phyloP scores from a whole-genome alignment of 169 alveolate genomes.

The Eimeria falciformis region DNA sequence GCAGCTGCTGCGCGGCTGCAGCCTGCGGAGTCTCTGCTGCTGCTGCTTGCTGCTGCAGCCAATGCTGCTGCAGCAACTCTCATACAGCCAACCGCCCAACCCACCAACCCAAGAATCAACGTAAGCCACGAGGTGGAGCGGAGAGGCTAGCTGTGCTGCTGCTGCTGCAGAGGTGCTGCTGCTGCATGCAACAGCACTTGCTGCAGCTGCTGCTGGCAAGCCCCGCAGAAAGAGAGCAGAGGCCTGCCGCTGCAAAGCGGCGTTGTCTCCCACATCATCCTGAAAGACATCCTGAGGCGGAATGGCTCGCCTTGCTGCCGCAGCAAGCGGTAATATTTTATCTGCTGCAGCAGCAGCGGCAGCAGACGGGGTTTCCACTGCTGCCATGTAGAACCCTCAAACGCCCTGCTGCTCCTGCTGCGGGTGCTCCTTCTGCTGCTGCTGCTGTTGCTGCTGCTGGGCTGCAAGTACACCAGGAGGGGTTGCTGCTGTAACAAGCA shows the following conservation, averaged over 20 bases:
- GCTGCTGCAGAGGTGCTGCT: neutral
- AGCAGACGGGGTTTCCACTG: neutral
- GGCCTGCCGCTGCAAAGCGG: neutral
- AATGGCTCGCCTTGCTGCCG: neutral
- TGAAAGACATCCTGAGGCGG: neutral
- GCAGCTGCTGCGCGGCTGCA: conserved; percentile 4
- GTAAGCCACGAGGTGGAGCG: neutral
- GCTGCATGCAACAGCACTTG: neutral
- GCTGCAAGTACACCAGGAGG: too few species aligned
- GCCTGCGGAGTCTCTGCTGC: neutral
- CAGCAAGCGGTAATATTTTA: neutral
- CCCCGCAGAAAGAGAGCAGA: neutral
- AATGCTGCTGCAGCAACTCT: neutral
- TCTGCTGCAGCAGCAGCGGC: neutral
- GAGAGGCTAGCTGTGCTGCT: neutral
- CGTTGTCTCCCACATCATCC: neutral
- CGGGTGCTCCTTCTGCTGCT: neutral
- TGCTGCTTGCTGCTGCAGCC: neutral
- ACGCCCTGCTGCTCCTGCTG: conserved; percentile 5
- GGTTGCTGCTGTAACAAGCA: too few species aligned
- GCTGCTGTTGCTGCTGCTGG: neutral
- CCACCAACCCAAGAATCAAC: neutral
- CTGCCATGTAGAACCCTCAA: neutral
- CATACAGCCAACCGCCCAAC: neutral
- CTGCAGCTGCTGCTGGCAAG: neutral